Base-by-base conservation (phyloP, 1,284 basidiomycete genomes). In the Fomitopsis pinicola region DNA sequence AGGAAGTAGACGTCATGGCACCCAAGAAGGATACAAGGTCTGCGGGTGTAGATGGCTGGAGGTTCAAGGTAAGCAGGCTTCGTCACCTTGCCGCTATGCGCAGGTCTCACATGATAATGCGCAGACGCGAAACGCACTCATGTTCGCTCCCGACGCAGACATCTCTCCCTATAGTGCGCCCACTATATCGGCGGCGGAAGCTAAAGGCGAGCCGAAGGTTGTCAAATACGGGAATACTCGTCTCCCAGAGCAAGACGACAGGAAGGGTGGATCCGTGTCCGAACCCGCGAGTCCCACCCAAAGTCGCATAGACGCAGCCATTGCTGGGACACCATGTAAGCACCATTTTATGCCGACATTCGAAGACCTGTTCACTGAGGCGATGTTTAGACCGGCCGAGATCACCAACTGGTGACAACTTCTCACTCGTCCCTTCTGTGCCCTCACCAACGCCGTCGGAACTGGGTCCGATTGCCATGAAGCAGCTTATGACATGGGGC, bases 401-500 rank as follows among this genome's bases (percentile, higher is more conserved):
- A 65, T 83, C 83, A 9, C 81, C 91, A 5, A 81, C 77, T 22
- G 78, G 80, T 59, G 79, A 81, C 65, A 80, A 80, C 19, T 92
- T 86, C 68, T 80, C 87, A 1, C 85, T 95, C 28, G 86, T 97
- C 9, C 87, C 92, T n/a, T 84, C 84, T 61, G 74, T 95, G n/a
- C 94, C 94, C 12, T 92, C 93, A 0, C 94, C 92, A 1, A 91
- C 90, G 6, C 89, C 94, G 0, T 84, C 89, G 5, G 82, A 93
- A 65, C 82, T 97, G 36, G 90, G 89, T 0, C 83, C 90, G 0
- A 76, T 76, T 8, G 88, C 89, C 1, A 81, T 94, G 58, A 93
- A 94, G 64, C 88, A 95, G 66, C 83, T 97, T 22, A 93, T 97
- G 89, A 97, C 95, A 9, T 94, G 92, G 92, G 95, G 95, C 6